Conservation (phyloP, 176 grass and related monocot species). For the Bromus sterilis region DNA sequence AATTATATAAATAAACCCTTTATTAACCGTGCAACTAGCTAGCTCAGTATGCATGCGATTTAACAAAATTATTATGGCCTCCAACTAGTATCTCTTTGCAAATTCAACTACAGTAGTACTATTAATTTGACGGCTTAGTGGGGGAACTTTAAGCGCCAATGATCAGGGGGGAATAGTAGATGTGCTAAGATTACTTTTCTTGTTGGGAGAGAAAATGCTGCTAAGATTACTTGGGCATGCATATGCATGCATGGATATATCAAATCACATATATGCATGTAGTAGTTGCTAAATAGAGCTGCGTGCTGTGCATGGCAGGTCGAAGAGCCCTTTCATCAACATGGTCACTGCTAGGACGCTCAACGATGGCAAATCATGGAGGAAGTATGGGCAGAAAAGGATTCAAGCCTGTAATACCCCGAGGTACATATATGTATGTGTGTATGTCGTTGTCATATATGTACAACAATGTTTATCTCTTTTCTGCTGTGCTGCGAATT, state of each 20-base stretch:
- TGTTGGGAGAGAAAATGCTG: no score
- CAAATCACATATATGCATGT: background rate
- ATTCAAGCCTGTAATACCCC: constrained; percentile 43
- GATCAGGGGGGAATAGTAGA: background rate
- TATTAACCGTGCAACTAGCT: constrained; percentile 13
- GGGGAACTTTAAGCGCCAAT: constrained; percentile 15
- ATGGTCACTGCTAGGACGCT: constrained; percentile 8
- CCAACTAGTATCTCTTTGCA: background rate
- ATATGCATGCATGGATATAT: background rate
- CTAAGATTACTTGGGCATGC: background rate
- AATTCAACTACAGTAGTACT: no score
- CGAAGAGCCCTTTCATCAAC: constrained; percentile 27
- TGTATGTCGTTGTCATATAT: no score
- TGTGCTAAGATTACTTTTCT: background rate
- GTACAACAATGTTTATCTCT: background rate
- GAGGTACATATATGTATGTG: constrained; percentile 25
- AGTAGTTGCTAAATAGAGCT: background rate
- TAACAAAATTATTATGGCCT: background rate
- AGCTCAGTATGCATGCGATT: background rate
- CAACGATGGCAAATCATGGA: constrained; percentile 58
- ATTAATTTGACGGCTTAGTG: background rate
- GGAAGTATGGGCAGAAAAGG: constrained; percentile 83
- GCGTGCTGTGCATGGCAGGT: constrained; percentile 31
- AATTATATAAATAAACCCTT: background rate
- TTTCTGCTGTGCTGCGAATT: background rate